Conservation (phyloP, 371 early-diverging fungal genomes). For the Sporodiniella umbellata region DNA sequence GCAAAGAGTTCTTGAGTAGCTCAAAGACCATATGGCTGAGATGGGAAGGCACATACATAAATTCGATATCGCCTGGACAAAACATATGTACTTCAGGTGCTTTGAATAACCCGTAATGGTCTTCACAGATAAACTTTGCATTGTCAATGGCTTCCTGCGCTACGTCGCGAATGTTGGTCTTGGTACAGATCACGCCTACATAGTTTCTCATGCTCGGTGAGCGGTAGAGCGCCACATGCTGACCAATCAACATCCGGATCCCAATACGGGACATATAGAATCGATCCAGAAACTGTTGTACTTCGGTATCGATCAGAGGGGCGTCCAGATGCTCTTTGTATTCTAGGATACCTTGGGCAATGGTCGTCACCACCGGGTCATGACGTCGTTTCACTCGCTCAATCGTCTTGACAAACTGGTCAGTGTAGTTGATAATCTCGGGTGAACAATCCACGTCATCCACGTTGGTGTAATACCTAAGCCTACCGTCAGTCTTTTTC, state of each 20-base stretch:
- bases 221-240: constrained; percentile 73
- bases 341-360: constrained; percentile 92
- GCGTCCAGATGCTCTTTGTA: constrained; percentile 74
- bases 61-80: constrained; percentile 81
- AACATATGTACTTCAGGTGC: constrained; percentile 80
- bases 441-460: constrained; percentile 63
- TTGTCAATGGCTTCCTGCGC: constrained; percentile 89
- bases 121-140: constrained; percentile 90
- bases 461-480: constrained; percentile 61
- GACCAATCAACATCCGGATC: constrained; percentile 94
- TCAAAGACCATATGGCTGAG: constrained; percentile 97
- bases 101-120: constrained; percentile 81
- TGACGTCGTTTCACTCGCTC: constrained; percentile 91
- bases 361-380: constrained; percentile 89
- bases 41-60: constrained; percentile 96
- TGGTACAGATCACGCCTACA: constrained; percentile 95
- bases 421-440: constrained; percentile 77
- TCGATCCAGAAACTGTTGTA: constrained; percentile 92
- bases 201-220: constrained; percentile 66
- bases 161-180: constrained; percentile 76
- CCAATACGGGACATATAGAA: constrained; percentile 98
- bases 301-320: constrained; percentile 68
- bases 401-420: constrained; percentile 79
- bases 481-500: too few species aligned
- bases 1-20: constrained; percentile 91